Conservation (phyloP, 1,284 basidiomycete genomes). For the Melampsora larici-populina region DNA sequence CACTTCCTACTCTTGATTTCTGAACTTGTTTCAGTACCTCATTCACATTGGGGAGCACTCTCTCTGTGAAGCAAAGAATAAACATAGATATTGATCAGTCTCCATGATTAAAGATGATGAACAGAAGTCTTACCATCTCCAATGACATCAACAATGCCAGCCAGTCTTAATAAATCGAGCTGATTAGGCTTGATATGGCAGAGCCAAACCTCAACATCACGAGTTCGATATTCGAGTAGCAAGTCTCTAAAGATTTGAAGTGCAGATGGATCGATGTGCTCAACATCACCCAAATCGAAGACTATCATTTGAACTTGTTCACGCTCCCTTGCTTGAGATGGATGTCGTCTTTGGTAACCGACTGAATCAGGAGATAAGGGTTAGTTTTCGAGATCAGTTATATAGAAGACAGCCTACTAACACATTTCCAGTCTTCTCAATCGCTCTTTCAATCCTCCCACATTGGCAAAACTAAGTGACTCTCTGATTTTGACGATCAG, state of each 20-base stretch:
- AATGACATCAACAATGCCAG: slow-evolving; percentile 31
- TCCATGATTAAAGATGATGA: neutral
- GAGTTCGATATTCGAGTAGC: slow-evolving; percentile 28
- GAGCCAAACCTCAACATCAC: slow-evolving; percentile 40
- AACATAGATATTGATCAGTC: no score
- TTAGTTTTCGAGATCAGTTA: neutral
- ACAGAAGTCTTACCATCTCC: slow-evolving; percentile 20
- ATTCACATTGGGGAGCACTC: no score
- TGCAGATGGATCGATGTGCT: slow-evolving; percentile 39
- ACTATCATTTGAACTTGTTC: slow-evolving; percentile 30
- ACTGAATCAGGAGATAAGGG: slow-evolving; percentile 1
- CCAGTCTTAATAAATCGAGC: slow-evolving; percentile 13
- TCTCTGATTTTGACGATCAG: slow-evolving; percentile 77
- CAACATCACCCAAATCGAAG: slow-evolving; percentile 40
- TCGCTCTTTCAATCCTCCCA: slow-evolving; percentile 41
- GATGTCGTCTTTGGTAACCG: slow-evolving; percentile 31
- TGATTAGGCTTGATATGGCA: slow-evolving; percentile 39
- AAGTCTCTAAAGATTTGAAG: slow-evolving; percentile 40
- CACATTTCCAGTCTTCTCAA: slow-evolving; percentile 42
- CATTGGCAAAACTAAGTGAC: slow-evolving; percentile 67
- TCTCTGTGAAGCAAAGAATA: no score
- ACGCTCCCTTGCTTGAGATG: slow-evolving; percentile 33
- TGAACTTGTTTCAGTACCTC: no score
- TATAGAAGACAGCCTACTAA: neutral
- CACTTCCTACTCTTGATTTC: no score